These are phyloP conservation scores for Aspergillus sojae DNA, from an alignment of 2,329 filamentous ascomycete genomes.

Conservation along the genomic window DNA sequence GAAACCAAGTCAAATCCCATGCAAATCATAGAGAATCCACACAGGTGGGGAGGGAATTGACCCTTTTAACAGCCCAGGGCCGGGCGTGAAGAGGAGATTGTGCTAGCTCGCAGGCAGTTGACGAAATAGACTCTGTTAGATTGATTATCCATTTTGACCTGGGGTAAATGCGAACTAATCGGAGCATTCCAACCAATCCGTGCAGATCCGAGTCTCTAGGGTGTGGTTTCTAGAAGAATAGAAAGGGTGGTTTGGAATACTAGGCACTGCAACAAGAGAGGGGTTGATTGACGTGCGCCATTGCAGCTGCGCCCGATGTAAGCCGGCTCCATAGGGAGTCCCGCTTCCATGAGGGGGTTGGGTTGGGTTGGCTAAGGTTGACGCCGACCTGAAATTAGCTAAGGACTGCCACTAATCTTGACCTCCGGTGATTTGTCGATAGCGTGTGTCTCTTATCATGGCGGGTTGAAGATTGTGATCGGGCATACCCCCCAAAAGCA, in stretches of 20 bases:
- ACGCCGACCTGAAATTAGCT: slow-evolving; percentile 16
- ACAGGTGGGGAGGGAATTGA: slow-evolving; percentile 15
- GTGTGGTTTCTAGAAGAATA: slow-evolving; percentile 22
- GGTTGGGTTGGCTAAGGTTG: slow-evolving; percentile 15
- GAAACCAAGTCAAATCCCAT: slow-evolving; percentile 10
- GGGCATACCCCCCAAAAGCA: slow-evolving; percentile 16
- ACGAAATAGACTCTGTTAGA: slow-evolving; percentile 19
- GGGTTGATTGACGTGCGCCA: slow-evolving; percentile 21
- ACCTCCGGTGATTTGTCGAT: slow-evolving; percentile 19
- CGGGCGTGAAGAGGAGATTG: slow-evolving; percentile 15
- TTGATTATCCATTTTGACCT: slow-evolving; percentile 25
- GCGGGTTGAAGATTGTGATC: slow-evolving; percentile 10
- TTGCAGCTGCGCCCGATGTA: slow-evolving; percentile 17
- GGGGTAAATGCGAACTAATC: slow-evolving; percentile 29
- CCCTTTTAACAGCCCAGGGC: slow-evolving; percentile 20
- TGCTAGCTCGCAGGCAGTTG: slow-evolving; percentile 18
- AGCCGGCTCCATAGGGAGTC: slow-evolving; percentile 17
- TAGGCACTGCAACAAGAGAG: slow-evolving; percentile 15
- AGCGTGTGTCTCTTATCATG: slow-evolving; percentile 16
- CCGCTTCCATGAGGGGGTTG: slow-evolving; percentile 17
- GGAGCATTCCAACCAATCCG: slow-evolving; percentile 16
- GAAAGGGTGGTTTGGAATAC: slow-evolving; percentile 16
- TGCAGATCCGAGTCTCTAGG: slow-evolving; percentile 20
- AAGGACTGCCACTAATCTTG: slow-evolving; percentile 8
- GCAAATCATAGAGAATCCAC: slow-evolving; percentile 12